phyloP scores from a whole-genome alignment of 2,329 filamentous ascomycete species.

The Exophiala viscosa region DNA sequence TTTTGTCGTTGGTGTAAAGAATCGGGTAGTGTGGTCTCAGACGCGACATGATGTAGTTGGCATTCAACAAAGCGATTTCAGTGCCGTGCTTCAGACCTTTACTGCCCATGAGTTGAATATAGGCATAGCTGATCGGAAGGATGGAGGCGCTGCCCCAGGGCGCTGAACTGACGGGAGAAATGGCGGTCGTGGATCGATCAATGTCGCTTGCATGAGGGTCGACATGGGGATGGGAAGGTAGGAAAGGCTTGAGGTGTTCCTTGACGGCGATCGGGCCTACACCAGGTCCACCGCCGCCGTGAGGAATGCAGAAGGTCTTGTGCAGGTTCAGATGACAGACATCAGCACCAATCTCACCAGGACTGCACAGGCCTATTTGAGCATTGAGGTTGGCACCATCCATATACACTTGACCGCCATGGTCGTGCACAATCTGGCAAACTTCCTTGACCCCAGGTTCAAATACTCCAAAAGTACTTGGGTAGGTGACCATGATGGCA shows the following conservation, averaged over 20 bases:
- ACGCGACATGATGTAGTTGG: slow-evolving; percentile 90
- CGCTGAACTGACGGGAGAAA: slow-evolving; percentile 74
- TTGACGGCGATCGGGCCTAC: slow-evolving; percentile 93
- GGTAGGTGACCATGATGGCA: slow-evolving; percentile 96
- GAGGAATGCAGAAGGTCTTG: slow-evolving; percentile 98
- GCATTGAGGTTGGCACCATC: slow-evolving; percentile 99
- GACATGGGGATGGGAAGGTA: slow-evolving; percentile 67
- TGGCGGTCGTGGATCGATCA: slow-evolving; percentile 42
- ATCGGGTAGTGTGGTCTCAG: slow-evolving; percentile 84
- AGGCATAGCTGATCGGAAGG: slow-evolving; percentile 89
- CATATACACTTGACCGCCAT: slow-evolving; percentile 97
- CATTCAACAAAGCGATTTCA: slow-evolving; percentile 88
- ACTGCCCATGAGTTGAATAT: slow-evolving; percentile 89
- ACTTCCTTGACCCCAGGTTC: slow-evolving; percentile 84
- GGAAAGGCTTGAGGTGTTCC: slow-evolving; percentile 68
- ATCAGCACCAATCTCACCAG: slow-evolving; percentile 91
- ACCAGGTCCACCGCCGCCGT: slow-evolving; percentile 89
- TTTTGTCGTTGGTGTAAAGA: slow-evolving; percentile 85
- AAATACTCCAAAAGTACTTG: slow-evolving; percentile 91
- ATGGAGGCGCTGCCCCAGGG: slow-evolving; percentile 87
- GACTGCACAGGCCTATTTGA: slow-evolving; percentile 91
- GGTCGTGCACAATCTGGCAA: slow-evolving; percentile 77
- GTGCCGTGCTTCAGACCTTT: slow-evolving; percentile 83
- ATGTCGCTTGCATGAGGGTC: slow-evolving; percentile 35
- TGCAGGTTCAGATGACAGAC: slow-evolving; percentile 96